Percentiles rank a stretch among this genome's conserved stretches.
Conservation (phyloP, 169 alveolate species). For the Perkinsus marinus region DNA sequence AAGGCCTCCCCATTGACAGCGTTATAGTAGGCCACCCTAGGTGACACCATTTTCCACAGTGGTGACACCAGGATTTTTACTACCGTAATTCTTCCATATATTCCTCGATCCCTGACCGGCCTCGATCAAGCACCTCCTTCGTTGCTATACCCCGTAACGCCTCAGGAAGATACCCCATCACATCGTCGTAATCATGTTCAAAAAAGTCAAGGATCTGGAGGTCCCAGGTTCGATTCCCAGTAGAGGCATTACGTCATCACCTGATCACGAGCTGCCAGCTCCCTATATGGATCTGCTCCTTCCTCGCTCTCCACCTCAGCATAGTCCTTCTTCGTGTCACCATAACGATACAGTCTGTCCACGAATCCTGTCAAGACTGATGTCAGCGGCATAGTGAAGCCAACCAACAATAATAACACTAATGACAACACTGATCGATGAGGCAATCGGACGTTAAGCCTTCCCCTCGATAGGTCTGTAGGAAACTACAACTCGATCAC, state of each 20-base stretch:
- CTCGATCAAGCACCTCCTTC: not conserved
- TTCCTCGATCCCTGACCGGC: not conserved
- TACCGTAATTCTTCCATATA: not conserved
- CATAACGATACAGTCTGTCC: not conserved
- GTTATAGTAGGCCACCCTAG: not conserved
- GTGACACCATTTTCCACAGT: not conserved
- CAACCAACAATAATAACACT: not conserved
- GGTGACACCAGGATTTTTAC: not conserved
- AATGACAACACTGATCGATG: not conserved
- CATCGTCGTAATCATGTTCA: not conserved
- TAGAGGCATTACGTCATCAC: not conserved
- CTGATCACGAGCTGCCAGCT: not conserved
- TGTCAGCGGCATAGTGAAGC: not conserved
- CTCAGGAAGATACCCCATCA: not conserved
- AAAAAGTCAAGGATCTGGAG: not conserved
- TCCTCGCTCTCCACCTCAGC: not conserved
- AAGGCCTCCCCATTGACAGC: not conserved
- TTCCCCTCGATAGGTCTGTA: no score
- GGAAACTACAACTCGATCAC: no score
- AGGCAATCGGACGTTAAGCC: no score
- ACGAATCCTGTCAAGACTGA: not conserved
- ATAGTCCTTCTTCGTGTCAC: not conserved
- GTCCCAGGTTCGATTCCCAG: not conserved
- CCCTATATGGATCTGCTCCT: not conserved
- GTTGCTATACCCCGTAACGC: not conserved